Base-by-base conservation (phyloP, 1,284 basidiomycete species). In the Peniophora sp. region DNA sequence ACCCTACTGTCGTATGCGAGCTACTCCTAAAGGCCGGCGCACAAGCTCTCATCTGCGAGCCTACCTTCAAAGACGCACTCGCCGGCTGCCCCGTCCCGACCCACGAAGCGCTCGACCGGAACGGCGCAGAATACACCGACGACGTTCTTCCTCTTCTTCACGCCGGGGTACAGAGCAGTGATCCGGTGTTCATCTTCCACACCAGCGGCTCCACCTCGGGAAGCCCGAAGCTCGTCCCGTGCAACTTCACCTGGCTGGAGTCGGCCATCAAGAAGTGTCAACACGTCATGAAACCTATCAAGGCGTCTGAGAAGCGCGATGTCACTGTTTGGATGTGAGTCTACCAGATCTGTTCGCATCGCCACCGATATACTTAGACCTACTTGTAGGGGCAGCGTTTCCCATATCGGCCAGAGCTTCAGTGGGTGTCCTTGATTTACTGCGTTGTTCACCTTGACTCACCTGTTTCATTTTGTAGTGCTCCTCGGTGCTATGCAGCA, bases 171-270 rank as follows among this genome's bases (percentile, higher is more conserved):
- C n/a, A 47, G 53, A 41, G 34, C 1, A 74, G 80, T 56, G 71
- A 75, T 45, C 69, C 69, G 5, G 72, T 76, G 23, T 83, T 86
- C 69, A 71, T 86, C 51, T 85, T 86, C 69, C 84, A 87, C 62
- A 87, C 85, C 16, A 81, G 79, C 51, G 84, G 84, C 16, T 85
- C 83, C 38, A 87, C 85, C 17, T 86, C 83, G 35, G 84, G 84
- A 48, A 80, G 76, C 57, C 84, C 84, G 2, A 88, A 86, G 59
- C 77, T 87, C 25, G 80, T 88, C 0, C 83, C 81, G 10, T 80
- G 80, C 62, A 83, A 65, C 59, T 78, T 77, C 56, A 70, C 67
- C 43, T 87, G 85, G 84, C 54, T 87, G 34, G 67, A 75, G 51
- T 63, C 74, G 34, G 76, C 78, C 9, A 68, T 81, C 47, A 58